These are phyloP conservation scores for Rhizophagus prolifer DNA, from an alignment of 192 early-diverging fungal genomes.

Conservation along the genomic window DNA sequence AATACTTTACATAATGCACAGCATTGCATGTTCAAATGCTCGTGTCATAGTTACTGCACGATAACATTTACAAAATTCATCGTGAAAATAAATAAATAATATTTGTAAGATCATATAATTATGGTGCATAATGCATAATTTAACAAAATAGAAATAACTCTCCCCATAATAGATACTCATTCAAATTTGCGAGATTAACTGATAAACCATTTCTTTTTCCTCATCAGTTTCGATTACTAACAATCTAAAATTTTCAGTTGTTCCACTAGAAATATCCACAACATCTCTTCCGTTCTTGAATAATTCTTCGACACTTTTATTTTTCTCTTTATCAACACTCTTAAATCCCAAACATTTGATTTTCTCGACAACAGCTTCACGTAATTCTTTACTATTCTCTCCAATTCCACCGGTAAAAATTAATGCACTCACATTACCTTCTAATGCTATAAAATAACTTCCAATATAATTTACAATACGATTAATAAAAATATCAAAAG, in stretches of 20 bases:
- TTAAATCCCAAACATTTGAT: conserved; percentile 31
- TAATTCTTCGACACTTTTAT: background rate
- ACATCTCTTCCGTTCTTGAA: conserved; percentile 19
- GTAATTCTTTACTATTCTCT: conserved; percentile 36
- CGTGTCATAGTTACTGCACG: no score
- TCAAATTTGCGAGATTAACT: background rate
- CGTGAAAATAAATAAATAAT: no score
- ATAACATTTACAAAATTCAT: no score
- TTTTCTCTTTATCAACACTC: conserved; percentile 10
- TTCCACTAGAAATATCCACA: conserved; percentile 19
- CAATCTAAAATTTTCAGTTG: conserved; percentile 21
- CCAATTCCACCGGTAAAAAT: conserved; percentile 49
- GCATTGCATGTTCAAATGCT: background rate
- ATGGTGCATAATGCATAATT: background rate
- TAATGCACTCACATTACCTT: conserved; percentile 34
- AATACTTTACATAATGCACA: background rate
- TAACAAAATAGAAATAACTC: background rate
- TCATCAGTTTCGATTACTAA: conserved; percentile 43
- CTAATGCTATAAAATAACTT: conserved; percentile 35
- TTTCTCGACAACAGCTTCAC: conserved; percentile 26
- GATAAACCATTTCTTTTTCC: conserved; percentile 34
- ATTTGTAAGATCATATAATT: no score
- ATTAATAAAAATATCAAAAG: conserved; percentile 43
- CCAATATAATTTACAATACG: conserved; percentile 46
- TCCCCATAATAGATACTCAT: background rate